Base-by-base conservation (phyloP, 192 early-diverging fungal genomes). In the Mortierella antarctica region DNA sequence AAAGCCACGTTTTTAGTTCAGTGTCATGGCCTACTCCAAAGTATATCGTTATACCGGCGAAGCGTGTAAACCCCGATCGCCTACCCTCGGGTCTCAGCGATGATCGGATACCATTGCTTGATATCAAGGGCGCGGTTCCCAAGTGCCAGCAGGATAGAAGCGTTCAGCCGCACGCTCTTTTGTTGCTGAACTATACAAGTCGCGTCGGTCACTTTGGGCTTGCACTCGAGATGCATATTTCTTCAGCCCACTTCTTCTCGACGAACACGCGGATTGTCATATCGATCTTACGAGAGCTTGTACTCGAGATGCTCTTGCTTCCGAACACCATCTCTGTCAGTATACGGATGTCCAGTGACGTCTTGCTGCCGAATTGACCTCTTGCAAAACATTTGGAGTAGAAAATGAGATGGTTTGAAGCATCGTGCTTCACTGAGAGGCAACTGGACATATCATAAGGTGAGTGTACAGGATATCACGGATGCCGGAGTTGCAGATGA, bases 301-400 rank as follows among this genome's bases (percentile, higher is more conserved):
- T 58, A 40, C 56, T 50, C 15, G n/a, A 49, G 14, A 46, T 56
- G 46, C 14, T 58, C 47, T 58, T 67, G 3, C 45, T 31, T 4
- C 66, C 56, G 58, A 67, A 66, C 53, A 54, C 66, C 45, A 13
- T 58, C 50, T 67, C 66, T 9, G 66, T 67, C 66, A 67, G 49
- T 1, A 20, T n/a, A 0, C 56, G 45, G 49, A 53, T 55, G 15
- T 53, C 53, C n/a, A 39, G 40, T 11, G 64, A 56, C 20, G 64
- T 53, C 42, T n/a, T 56, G 41, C 64, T 66, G 39, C 64, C 64
- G 8, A 56, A 42, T 15, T 66, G 52, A 4, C 64, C 64, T 55
- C 64, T 66, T 53, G 40, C 55, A 52, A 8, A 66, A 46, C 49
- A 40, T n/a, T 65, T 39, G 54, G 41, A 53, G 12, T 45, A 55